phyloP scores from a whole-genome alignment of 1,139 yeast genomes.

The Candida gigantensis region DNA sequence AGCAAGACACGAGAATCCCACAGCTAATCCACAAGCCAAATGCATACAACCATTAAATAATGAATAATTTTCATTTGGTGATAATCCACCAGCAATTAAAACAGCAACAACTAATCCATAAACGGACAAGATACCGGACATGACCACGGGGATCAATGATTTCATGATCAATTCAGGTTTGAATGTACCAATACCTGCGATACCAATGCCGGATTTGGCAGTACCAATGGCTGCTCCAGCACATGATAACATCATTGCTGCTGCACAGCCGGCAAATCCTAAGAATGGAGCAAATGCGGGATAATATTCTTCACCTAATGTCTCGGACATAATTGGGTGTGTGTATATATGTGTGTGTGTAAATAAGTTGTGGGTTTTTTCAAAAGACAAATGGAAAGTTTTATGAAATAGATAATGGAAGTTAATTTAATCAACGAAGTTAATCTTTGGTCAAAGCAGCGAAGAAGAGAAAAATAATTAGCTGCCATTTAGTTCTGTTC shows the following conservation, averaged over 20 bases:
- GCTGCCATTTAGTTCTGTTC: too few species aligned
- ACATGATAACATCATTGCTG: slow-evolving; percentile 86
- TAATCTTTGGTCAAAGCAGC: too few species aligned
- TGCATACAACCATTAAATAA: slow-evolving; percentile 96
- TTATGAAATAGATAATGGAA: too few species aligned
- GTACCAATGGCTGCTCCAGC: slow-evolving; percentile 99
- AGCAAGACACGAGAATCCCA: slow-evolving; percentile 94
- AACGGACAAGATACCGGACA: slow-evolving; percentile 97
- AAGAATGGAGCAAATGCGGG: slow-evolving; percentile 93
- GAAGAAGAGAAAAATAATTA: too few species aligned
- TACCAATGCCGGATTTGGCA: slow-evolving; percentile 98
- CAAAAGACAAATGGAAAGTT: background rate
- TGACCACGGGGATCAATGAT: slow-evolving; percentile 89
- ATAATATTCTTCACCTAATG: slow-evolving; percentile 54
- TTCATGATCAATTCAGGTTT: slow-evolving; percentile 83
- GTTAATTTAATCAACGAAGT: slow-evolving; percentile 3
- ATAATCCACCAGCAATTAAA: slow-evolving; percentile 87
- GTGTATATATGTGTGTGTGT: background rate
- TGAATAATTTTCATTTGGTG: slow-evolving; percentile 76
- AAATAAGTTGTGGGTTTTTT: background rate
- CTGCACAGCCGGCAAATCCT: slow-evolving; percentile 94
- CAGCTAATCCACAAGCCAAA: slow-evolving; percentile 91
- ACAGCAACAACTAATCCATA: slow-evolving; percentile 97
- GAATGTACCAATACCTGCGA: slow-evolving; percentile 84
- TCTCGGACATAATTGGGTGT: slow-evolving; percentile 28